Base-by-base conservation (phyloP, 345 rosid species). In the Citrus cavaleriei region DNA sequence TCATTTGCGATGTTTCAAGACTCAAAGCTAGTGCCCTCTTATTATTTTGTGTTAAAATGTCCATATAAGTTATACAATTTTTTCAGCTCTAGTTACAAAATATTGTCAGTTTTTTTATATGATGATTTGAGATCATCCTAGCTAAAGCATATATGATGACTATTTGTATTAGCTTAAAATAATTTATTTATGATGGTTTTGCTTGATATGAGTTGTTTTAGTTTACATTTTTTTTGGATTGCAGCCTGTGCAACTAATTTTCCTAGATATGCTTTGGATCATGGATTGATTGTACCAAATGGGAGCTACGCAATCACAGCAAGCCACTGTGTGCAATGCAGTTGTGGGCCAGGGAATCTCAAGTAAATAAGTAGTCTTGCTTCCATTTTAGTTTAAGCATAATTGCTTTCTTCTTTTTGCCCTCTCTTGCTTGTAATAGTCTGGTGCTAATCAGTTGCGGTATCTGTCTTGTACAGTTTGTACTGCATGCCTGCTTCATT, bases 241-340 rank as follows among this genome's bases (percentile, higher is more conserved):
- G 88, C 91, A 95, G 98, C 98, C 65, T 95, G 98, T 86, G 95
- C 94, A 79, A 91, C 99, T 7, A 91, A 89, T 68, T 92, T 95
- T 77, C 98, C 98, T 9, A 89, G 79, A 69, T 91, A 89, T 67
- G 88, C 98, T 49, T 84, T 89, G n/a, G 99, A 95, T 80, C 82
- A 68, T 67, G 93, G 95, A 65, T 76, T 95, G 82, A 87, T 90
- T 35, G 96, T 95, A 61, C 97, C 96, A 14, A 95, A 95, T 21
- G 99, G 99, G 59, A 93, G 96, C 83, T 95, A 95, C 77, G 95
- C 95, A 27, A 91, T 95, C 61, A 82, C 95, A 9, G 98, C 98
- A n/a, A 92, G 93, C 70, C 96, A 95, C 75, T 95, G 99, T 71
- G 97, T 95, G 78, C 98, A 95, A 81, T 95, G 99, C 92, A 93